Conservation (phyloP, 177 flowering plant species). For the Vitis hybrid region DNA sequence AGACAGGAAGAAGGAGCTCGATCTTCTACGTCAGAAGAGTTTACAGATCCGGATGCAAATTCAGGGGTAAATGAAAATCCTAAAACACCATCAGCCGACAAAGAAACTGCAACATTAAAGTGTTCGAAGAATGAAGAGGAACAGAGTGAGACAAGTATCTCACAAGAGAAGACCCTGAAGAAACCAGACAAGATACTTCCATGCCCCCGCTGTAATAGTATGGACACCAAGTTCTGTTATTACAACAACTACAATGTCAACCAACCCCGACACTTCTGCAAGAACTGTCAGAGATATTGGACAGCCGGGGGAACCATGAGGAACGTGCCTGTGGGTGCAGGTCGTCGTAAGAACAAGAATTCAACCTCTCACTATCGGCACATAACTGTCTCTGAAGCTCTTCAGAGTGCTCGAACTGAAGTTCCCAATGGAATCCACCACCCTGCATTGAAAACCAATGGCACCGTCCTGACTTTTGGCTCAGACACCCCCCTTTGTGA, state of each 20-base stretch:
- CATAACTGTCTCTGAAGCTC: constrained; percentile 40
- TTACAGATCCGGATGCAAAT: constrained; percentile 18
- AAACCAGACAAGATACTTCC: constrained; percentile 71
- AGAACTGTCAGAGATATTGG: constrained; percentile 72
- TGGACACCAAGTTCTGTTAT: constrained; percentile 74
- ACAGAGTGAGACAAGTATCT: constrained; percentile 34
- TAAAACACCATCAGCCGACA: constrained; percentile 23
- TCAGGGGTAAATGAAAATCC: constrained; percentile 27
- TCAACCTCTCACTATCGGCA: constrained; percentile 46
- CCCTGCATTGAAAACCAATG: constrained; percentile 30
- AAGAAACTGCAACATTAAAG: constrained; percentile 25
- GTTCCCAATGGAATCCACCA: constrained; percentile 31
- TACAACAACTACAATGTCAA: constrained; percentile 70
- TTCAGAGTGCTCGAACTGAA: constrained; percentile 25
- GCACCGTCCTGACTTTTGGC: constrained; percentile 46
- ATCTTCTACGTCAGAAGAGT: constrained; percentile 20
- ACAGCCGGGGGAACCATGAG: constrained; percentile 78
- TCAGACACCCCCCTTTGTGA: constrained; percentile 43
- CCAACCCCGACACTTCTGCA: constrained; percentile 75
- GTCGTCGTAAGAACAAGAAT: constrained; percentile 64
- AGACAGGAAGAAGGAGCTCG: constrained; percentile 24
- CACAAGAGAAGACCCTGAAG: constrained; percentile 48
- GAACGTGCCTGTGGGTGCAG: constrained; percentile 76
- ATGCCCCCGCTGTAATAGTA: constrained; percentile 68
- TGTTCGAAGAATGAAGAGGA: constrained; percentile 30